Conservation (phyloP, 352 stramenopile species). For the Pythium dissotocum region DNA sequence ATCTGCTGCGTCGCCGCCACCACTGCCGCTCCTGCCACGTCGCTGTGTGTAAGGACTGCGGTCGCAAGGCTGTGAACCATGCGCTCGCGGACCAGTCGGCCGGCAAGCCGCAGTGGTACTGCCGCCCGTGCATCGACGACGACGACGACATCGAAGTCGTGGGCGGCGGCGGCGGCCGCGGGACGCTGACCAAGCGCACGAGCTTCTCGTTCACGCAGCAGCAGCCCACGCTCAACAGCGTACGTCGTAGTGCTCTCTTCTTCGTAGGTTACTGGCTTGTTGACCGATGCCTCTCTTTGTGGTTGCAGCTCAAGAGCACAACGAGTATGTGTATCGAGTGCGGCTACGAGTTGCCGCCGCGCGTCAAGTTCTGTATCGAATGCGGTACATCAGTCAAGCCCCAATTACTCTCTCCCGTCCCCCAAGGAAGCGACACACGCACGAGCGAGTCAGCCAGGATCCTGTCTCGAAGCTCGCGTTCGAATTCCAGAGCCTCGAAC, state of each 20-base stretch:
- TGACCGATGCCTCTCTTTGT: conserved; percentile 2
- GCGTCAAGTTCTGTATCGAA: conserved; percentile 88
- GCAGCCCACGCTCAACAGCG: conserved; percentile 27
- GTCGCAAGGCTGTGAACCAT: conserved; percentile 71
- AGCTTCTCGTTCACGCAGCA: conserved; percentile 59
- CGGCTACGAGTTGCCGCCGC: conserved; percentile 70
- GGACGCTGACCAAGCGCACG: conserved; percentile 51
- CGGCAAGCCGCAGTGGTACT: conserved; percentile 78
- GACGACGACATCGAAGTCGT: conserved; percentile 73
- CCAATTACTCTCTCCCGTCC: conserved; percentile 50
- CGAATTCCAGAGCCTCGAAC: conserved; percentile 46
- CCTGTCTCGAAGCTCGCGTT: conserved; percentile 35
- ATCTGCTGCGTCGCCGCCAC: conserved; percentile 77
- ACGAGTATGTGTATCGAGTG: conserved; percentile 63
- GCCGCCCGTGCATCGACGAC: conserved; percentile 57
- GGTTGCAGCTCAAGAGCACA: conserved; percentile 46
- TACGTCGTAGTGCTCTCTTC: conserved; percentile 3
- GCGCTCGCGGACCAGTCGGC: conserved; percentile 45
- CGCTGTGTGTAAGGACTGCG: conserved; percentile 84
- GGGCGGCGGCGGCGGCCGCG: conserved; percentile 40
- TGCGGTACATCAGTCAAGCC: conserved; percentile 69
- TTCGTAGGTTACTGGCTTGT: background rate
- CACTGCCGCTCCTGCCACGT: conserved; percentile 85
- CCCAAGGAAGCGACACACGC: conserved; percentile 10
- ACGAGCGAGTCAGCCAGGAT: conserved; percentile 15